These are phyloP conservation scores for Tuber aestivum DNA, from an alignment of 495 filamentous ascomycete species.

Conservation along the genomic window DNA sequence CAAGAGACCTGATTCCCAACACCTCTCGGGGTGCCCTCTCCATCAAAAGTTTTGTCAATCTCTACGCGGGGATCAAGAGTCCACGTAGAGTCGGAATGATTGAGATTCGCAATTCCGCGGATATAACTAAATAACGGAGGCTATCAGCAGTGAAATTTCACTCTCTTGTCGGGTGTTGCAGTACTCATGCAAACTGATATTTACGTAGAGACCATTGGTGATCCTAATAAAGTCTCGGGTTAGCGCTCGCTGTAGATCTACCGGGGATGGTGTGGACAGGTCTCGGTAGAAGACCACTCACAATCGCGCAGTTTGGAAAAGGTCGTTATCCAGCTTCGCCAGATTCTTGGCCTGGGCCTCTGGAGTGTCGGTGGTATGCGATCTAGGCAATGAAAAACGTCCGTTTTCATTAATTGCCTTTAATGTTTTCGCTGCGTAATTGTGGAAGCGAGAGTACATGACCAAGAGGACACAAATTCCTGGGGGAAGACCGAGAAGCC, in stretches of 20 bases:
- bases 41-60: constrained; percentile 29
- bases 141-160: constrained; percentile 32
- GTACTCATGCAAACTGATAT: constrained; percentile 43
- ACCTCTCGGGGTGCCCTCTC: constrained; percentile 39
- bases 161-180: constrained; percentile 30
- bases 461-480: constrained; percentile 48
- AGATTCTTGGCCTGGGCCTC: background rate
- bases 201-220: constrained; percentile 44
- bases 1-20: constrained; percentile 64
- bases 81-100: constrained; percentile 24
- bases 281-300: constrained; percentile 10
- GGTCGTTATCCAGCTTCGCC: constrained; percentile 43
- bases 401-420: constrained; percentile 47
- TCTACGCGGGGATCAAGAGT: constrained; percentile 41
- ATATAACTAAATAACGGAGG: constrained; percentile 32
- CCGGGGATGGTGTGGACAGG: background rate
- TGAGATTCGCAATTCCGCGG: constrained; percentile 36
- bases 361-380: background rate
- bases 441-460: constrained; percentile 48
- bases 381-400: constrained; percentile 37
- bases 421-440: constrained; percentile 44
- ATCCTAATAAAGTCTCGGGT: constrained; percentile 24
- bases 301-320: constrained; percentile 47
- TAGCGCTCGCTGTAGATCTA: background rate
- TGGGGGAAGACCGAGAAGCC: constrained; percentile 50